Base-by-base conservation (phyloP, 2,329 filamentous ascomycete genomes). In the Aaosphaeria pasadenensis region DNA sequence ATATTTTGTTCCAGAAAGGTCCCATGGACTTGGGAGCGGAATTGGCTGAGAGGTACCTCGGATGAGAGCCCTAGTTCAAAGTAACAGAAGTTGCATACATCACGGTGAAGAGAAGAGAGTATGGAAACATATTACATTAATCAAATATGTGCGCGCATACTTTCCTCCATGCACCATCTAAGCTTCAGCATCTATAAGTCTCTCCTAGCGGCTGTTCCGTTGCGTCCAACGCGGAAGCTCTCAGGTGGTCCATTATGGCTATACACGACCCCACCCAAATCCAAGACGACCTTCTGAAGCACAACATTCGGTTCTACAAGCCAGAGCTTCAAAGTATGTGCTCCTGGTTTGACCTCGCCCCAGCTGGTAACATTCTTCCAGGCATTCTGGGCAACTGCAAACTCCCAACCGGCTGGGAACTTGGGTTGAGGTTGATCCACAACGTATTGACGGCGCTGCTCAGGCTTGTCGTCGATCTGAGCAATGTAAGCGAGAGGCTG, bases 401-500 rank as follows among this genome's bases (percentile, higher is more conserved):
- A 57, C 5, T 70, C 63, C 79, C 79, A 83, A 5, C 72, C 73
- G 0, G 71, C 71, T 1, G 80, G 79, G 52, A 69, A 67, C 32
- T 66, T 50, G 60, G 71, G 50, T 70, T 75, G 49, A 24, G 63
- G 60, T 42, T 70, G 71, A 29, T 74, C 69, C 6, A 70, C 71
- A 3, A 76, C 70, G 28, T 72, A 75, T 41, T 74, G 64, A 3
- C 73, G 66, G 1, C 75, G 59, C 30, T 73, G 58, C 3, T 67
- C 64, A 1, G 59, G 54, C 33, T 59, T 56, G 28, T 73, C 69
- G 42, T 80, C 74, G 11, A 82, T 60, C 5, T 74, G 71, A 3
- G 80, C 63, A 4, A 79, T 75, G 52, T 79, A 82, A 5, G 70
- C 70, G 60, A 83, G 76, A 2, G 71, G 74, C 1, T 71, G 67